Evolutionary conservation across 345 rosid species (phyloP).

Genomic region (Camelina sativa): DNA sequence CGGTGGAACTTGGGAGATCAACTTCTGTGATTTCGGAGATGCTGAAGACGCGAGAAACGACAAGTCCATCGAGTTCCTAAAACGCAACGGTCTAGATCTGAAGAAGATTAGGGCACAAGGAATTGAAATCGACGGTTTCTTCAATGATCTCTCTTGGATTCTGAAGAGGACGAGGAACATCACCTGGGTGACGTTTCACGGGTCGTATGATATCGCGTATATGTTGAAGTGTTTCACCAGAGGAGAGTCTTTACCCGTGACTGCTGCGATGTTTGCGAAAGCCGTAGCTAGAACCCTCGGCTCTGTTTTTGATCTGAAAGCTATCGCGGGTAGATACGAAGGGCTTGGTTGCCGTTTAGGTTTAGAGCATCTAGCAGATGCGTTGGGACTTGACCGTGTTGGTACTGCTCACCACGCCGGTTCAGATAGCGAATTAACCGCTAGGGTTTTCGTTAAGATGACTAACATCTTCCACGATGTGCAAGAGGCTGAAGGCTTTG

Average conservation of each 20-base stretch:
- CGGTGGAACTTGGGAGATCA: conserved; percentile 13
- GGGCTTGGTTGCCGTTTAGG: background rate
- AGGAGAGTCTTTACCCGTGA: background rate
- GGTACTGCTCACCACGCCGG: conserved; percentile 28
- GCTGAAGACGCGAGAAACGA: background rate
- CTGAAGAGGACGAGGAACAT: background rate
- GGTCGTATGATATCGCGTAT: conserved; percentile 23
- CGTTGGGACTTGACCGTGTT: background rate
- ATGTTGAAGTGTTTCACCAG: background rate
- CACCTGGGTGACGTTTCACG: conserved; percentile 33
- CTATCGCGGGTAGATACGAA: background rate
- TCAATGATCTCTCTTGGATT: background rate
- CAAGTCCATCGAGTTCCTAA: background rate
- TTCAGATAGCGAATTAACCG: conserved; percentile 20
- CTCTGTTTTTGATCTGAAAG: conserved; percentile 33
- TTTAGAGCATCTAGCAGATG: background rate
- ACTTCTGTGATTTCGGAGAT: conserved; percentile 19
- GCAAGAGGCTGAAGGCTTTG: background rate
- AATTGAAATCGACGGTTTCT: background rate
- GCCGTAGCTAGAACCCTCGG: background rate
- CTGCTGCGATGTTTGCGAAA: background rate
- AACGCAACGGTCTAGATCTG: conserved; percentile 13
- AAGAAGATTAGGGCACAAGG: conserved; percentile 7
- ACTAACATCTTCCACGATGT: background rate
- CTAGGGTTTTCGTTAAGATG: background rate